phyloP scores from a whole-genome alignment of 2,329 filamentous ascomycete species.

The Zasmidium citrigriseum region DNA sequence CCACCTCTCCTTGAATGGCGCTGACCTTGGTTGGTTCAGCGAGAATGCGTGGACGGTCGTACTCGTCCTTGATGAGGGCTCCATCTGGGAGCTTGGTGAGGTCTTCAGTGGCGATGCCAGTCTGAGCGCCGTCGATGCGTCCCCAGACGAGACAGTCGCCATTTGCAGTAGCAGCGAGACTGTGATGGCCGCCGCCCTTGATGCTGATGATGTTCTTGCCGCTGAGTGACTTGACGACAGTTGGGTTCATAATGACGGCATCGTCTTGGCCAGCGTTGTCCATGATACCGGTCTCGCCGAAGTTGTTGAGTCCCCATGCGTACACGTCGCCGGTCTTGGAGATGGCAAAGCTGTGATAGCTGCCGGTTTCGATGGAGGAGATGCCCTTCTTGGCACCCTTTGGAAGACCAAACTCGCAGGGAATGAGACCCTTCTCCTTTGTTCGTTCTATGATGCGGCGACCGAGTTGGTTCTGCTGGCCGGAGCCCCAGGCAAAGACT shows the following conservation, averaged over 20 bases:
- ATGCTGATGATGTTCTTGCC: conserved; percentile 67
- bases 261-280: conserved; percentile 67
- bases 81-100: conserved; percentile 57
- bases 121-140: conserved; percentile 60
- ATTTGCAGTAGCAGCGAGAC: conserved; percentile 50
- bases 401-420: conserved; percentile 59
- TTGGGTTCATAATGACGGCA: conserved; percentile 71
- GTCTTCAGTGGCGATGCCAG: conserved; percentile 48
- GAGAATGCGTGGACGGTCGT: conserved; percentile 70
- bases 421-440: conserved; percentile 55
- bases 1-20: conserved; percentile 51
- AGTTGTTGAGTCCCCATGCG: conserved; percentile 86
- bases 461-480: conserved; percentile 71
- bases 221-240: conserved; percentile 64
- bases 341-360: conserved; percentile 80
- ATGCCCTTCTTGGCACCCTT: conserved; percentile 52
- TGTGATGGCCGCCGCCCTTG: conserved; percentile 75
- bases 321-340: conserved; percentile 69
- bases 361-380: conserved; percentile 66
- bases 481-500: conserved; percentile 71
- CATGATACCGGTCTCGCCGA: conserved; percentile 72
- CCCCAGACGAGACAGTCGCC: conserved; percentile 63
- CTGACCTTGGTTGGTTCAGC: conserved; percentile 61
- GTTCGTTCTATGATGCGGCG: conserved; percentile 63
- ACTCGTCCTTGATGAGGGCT: conserved; percentile 61